phyloP scores from a whole-genome alignment of 2,329 filamentous ascomycete species.

The Hymenoscyphus fraxineus region DNA sequence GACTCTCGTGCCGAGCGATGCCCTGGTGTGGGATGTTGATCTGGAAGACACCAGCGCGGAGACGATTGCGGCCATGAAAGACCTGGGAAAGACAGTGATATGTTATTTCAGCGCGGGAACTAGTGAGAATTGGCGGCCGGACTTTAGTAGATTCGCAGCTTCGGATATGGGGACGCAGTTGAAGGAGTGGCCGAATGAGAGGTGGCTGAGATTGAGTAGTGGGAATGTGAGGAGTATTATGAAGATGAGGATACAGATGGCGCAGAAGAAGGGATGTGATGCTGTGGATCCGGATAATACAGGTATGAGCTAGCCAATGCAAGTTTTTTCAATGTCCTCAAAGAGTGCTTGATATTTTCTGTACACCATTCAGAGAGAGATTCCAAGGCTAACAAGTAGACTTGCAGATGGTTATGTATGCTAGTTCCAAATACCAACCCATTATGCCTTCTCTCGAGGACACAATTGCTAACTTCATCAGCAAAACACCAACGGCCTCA shows the following conservation, averaged over 20 bases:
- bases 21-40: slow-evolving; percentile 38
- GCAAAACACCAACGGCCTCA: slow-evolving; percentile 43
- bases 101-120: slow-evolving; percentile 74
- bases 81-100: slow-evolving; percentile 56
- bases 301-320: slow-evolving; percentile 42
- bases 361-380: not conserved
- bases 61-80: slow-evolving; percentile 47
- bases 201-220: slow-evolving; percentile 60
- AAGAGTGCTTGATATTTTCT: not conserved
- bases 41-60: slow-evolving; percentile 43
- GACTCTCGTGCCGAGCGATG: slow-evolving; percentile 14
- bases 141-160: slow-evolving; percentile 48
- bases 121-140: slow-evolving; percentile 60
- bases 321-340: not conserved
- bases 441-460: not conserved
- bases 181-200: slow-evolving; percentile 63
- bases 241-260: slow-evolving; percentile 54
- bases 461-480: slow-evolving; percentile 36
- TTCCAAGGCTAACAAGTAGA: not conserved
- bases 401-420: slow-evolving; percentile 12
- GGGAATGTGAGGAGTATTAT: slow-evolving; percentile 61
- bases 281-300: slow-evolving; percentile 68
- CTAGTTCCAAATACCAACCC: no score
- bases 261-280: slow-evolving; percentile 59
- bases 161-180: slow-evolving; percentile 56